Evolutionary conservation across 371 early-diverging fungal species (phyloP), one percentile per base, ranked within the genome.

Genomic region (Rhizopus microsporus): DNA sequence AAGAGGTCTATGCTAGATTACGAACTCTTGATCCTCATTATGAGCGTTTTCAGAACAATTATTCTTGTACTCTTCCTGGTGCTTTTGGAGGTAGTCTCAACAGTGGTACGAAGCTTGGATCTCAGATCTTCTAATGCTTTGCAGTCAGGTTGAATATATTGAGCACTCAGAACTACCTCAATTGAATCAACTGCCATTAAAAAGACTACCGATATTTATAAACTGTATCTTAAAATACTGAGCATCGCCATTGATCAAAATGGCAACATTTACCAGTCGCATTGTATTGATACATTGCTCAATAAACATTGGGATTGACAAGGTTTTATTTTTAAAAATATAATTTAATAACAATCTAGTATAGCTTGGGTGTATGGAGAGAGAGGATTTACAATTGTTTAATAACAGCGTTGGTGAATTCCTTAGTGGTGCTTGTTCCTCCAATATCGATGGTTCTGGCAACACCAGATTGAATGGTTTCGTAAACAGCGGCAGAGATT

Each of bases 391-490:
- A 86, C 72, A 88, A 68, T 63, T 81, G 80, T 57, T 70, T 63
- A 62, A 92, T 86, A 69, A 93, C 80, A 47, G 88, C 88, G 50
- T 78, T 75, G 57, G 97, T 96, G 70, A 97, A 97, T 53, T 96
- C 95, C 60, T 90, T 92, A 63, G 94, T 95, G 56, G 85, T 85
- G 75, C 62, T 71, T 38, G 56, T 60, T 30, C 75, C 78, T 37
- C 78, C 75, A 61, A 78, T 78, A 51, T 78, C 75, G 43, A 51
- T 65, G 46, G 78, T 78, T 65, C 49, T 64, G 30, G 47, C 58
- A 33, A 33, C 16, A 13, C 59, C 58, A 46, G 50, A 37, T 8
- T 54, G 38, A 44, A 68, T 65, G 8, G 69, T 68, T 33, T 52
- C 53, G 31, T 65, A 68, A 33, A 68, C 53, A 10, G 94, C 94